Percentiles rank a stretch among this genome's conserved stretches.
These are phyloP conservation scores for Neurospora pannonica DNA, from an alignment of 495 filamentous ascomycete species.

Conservation along the genomic window DNA sequence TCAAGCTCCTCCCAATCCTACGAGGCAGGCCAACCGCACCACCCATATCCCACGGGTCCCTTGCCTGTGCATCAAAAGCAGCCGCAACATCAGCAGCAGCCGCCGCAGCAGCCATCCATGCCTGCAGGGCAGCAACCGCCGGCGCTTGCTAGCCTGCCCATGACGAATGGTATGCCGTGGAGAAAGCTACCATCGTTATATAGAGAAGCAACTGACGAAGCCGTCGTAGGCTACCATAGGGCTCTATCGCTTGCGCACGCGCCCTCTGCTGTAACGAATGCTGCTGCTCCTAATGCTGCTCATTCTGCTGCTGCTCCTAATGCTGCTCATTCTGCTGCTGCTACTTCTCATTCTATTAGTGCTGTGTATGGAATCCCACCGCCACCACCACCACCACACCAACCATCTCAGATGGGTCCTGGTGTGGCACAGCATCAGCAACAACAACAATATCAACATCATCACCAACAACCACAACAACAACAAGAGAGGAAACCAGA, in stretches of 20 bases:
- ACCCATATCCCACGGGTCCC: background rate
- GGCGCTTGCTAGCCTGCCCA: background rate
- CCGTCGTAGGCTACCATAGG: slow-evolving; percentile 13
- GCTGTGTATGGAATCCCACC: background rate
- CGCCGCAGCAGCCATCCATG: background rate
- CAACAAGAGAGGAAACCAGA: slow-evolving; percentile 7
- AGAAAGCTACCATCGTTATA: background rate
- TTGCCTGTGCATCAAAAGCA: background rate
- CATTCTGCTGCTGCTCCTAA: background rate
- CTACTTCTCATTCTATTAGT: background rate
- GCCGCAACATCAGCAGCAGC: background rate
- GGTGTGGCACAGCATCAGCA: background rate
- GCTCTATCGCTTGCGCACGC: slow-evolving; percentile 4
- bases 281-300: background rate
- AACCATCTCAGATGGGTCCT: background rate
- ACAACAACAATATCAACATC: background rate
- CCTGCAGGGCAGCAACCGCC: background rate
- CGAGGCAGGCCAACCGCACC: slow-evolving; percentile 10
- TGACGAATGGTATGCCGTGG: slow-evolving; percentile 14
- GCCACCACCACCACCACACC: background rate
- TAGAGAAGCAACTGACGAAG: slow-evolving; percentile 7
- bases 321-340: background rate
- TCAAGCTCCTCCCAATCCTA: slow-evolving; percentile 23
- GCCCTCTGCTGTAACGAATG: background rate
- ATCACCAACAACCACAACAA: background rate